Evolutionary conservation across 2,329 filamentous ascomycete species (phyloP), one percentile per base, ranked within the genome.

Genomic region (Teratosphaeria viscida): DNA sequence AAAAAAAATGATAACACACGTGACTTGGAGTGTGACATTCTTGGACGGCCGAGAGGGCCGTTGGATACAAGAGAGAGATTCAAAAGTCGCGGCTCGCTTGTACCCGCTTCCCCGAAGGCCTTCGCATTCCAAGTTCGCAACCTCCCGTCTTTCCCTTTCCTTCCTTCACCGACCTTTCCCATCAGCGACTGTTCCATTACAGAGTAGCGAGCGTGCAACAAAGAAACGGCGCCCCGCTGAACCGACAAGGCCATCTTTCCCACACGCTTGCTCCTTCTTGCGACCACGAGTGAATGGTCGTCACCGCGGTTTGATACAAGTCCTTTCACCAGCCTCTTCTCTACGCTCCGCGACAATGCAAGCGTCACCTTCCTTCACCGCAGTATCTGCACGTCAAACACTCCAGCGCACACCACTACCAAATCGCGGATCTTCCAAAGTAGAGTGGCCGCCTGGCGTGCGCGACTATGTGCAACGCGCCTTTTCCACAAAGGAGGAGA

Each of bases 401-500:
- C 70, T 77, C 56, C 63, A 66, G 55, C 57, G 60, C 32, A 60
- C 64, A 8, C 29, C 65, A n/a, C 34, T 63, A 19, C 54, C 63
- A 29, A 62, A 66, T 32, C 29, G 29, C 29, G 29, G 29, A 37
- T 54, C 67, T 26, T 72, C 80, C 71, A 89, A 87, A 77, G 85
- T 87, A 68, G 84, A 88, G 67, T 97, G 90, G 87, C 86, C 91
- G 35, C 78, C 83, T 52, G 83, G 87, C n/a, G 90, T 97, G 61
- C 88, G 91, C 67, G 80, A 82, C 65, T 97, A 96, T 76, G 92
- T 97, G 35, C 87, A 91, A 69, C 86, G 91, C 70, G 92, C 91
- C 29, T 97, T 89, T 56, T 70, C 69, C 57, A 82, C 85, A 29
- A 82, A 85, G 60, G 89, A 91, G 35, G 66, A 68, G 43, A 73